Conservation (phyloP, 177 flowering plant genomes). For the Vitis hybrid region DNA sequence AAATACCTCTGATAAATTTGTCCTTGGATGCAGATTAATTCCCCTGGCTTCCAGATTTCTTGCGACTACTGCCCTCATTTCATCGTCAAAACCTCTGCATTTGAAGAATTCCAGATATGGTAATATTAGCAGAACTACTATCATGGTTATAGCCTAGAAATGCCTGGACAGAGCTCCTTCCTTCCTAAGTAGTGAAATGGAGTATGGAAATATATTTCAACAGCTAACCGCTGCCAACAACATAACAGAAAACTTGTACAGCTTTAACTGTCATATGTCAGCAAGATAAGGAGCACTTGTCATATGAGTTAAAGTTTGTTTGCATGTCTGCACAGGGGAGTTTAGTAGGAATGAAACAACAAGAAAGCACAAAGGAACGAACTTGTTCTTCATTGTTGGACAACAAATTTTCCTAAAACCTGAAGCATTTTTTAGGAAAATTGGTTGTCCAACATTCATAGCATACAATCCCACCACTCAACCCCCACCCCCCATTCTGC, state of each 20-base stretch:
- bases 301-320: no score
- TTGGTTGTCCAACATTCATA: no score
- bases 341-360: no score
- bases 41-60: conserved; percentile 93
- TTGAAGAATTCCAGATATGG: background rate
- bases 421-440: no score
- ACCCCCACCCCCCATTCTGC: background rate
- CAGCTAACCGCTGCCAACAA: background rate
- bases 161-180: background rate
- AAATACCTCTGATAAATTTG: conserved; percentile 69
- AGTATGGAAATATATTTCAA: background rate
- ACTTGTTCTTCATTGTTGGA: no score
- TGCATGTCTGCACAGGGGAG: no score
- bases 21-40: conserved; percentile 71
- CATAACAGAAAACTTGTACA: background rate
- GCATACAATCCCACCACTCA: no score
- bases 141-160: background rate
- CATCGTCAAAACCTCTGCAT: conserved; percentile 96
- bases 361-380: no score
- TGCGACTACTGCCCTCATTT: conserved; percentile 91
- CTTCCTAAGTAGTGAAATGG: background rate
- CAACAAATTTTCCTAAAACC: no score
- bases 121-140: background rate
- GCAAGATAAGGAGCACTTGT: background rate
- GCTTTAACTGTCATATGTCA: background rate